Conservation (phyloP, 106 monocot species). For the Phalaenopsis equestris region DNA sequence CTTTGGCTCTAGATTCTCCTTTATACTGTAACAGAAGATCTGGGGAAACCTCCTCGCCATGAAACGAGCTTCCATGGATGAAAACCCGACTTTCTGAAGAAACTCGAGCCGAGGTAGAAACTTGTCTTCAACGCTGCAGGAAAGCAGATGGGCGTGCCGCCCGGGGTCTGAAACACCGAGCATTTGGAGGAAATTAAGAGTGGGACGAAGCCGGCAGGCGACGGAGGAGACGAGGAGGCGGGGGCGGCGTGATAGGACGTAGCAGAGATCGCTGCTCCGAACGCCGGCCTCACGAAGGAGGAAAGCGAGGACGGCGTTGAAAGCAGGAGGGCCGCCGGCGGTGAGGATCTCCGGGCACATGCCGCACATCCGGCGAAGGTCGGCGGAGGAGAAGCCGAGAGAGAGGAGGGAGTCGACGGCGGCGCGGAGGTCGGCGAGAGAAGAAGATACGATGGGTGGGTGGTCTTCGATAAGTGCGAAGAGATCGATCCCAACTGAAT, state of each 20-base stretch:
- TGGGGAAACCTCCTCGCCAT: constrained; percentile 76
- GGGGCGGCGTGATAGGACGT: constrained; percentile 41
- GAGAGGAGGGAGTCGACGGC: constrained; percentile 43
- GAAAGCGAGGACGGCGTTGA: constrained; percentile 35
- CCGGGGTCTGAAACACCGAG: constrained; percentile 35
- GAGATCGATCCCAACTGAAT: constrained; percentile 55
- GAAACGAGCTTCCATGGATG: constrained; percentile 18
- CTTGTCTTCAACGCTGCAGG: constrained; percentile 70
- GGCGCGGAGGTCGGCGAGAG: constrained; percentile 35
- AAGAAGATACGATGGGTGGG: constrained; percentile 31
- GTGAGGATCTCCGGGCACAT: constrained; percentile 71
- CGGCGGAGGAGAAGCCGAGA: constrained; percentile 35
- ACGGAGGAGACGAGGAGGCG: constrained; percentile 51
- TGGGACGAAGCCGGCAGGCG: constrained; percentile 34
- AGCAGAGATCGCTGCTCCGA: constrained; percentile 35
- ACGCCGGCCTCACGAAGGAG: constrained; percentile 61
- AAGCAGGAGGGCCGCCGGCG: constrained; percentile 5
- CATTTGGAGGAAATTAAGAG: constrained; percentile 73
- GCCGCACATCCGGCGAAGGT: constrained; percentile 50
- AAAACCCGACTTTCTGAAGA: constrained; percentile 25
- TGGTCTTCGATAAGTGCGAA: constrained; percentile 28
- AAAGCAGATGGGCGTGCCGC: constrained; percentile 40
- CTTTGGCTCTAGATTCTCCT: constrained; percentile 68
- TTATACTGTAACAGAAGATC: constrained; percentile 64
- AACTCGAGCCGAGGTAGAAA: constrained; percentile 50